Evolutionary conservation across 2,329 filamentous ascomycete species (phyloP).

Genomic region (Aspergillus sp.): DNA sequence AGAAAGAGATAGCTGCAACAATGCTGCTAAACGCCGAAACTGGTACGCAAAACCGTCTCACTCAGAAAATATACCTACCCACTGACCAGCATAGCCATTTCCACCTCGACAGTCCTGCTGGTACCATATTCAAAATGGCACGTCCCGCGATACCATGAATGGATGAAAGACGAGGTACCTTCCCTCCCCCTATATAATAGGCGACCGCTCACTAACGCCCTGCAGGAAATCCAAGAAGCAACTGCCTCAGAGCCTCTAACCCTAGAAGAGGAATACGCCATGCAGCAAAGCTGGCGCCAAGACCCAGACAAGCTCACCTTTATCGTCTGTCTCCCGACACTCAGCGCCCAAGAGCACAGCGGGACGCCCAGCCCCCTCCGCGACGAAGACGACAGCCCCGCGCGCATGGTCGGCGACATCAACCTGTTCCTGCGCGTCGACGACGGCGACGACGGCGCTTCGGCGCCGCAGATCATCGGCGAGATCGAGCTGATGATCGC

Average conservation of each 20-base stretch:
- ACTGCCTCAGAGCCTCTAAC: slow-evolving; percentile 85
- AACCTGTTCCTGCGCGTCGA: slow-evolving; percentile 74
- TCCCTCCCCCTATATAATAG: neutral
- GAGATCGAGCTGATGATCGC: slow-evolving; percentile 91
- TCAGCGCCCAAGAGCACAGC: neutral
- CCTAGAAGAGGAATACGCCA: slow-evolving; percentile 79
- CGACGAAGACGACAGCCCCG: slow-evolving; percentile 54
- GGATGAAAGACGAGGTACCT: slow-evolving; percentile 77
- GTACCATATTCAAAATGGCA: slow-evolving; percentile 83
- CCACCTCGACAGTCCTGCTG: slow-evolving; percentile 65
- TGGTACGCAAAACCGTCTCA: slow-evolving; percentile 20
- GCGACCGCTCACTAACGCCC: slow-evolving; percentile 8
- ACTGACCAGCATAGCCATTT: slow-evolving; percentile 56
- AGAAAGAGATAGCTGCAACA: neutral
- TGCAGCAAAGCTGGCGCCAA: slow-evolving; percentile 82
- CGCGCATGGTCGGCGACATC: slow-evolving; percentile 69
- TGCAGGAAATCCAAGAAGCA: slow-evolving; percentile 68
- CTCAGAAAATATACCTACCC: slow-evolving; percentile 1
- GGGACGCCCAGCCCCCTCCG: neutral
- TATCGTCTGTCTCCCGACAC: slow-evolving; percentile 67
- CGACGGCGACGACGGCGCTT: slow-evolving; percentile 50
- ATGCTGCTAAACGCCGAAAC: slow-evolving; percentile 39
- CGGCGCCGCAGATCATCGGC: slow-evolving; percentile 51
- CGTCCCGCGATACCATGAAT: slow-evolving; percentile 78
- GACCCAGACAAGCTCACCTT: slow-evolving; percentile 90